phyloP scores from a whole-genome alignment of 192 early-diverging fungal genomes.

The Linnemannia hyalina region DNA sequence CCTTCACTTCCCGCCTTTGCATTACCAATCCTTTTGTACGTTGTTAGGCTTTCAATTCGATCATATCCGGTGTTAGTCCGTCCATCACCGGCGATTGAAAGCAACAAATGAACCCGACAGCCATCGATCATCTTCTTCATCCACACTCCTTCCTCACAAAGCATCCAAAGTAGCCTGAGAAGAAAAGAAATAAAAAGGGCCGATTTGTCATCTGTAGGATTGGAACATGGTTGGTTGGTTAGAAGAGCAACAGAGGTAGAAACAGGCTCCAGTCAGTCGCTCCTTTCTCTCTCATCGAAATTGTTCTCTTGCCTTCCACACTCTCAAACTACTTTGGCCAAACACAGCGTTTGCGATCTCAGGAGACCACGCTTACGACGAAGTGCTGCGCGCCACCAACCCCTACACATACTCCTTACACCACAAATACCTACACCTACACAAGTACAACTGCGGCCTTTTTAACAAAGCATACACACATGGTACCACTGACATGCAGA shows the following conservation, averaged over 20 bases:
- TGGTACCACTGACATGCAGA: too few relatives aligned
- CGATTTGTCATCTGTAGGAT: background rate
- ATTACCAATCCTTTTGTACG: too few relatives aligned
- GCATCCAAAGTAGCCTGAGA: background rate
- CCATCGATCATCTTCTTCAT: background rate
- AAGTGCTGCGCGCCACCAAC: background rate
- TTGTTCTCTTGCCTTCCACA: conserved; percentile 1
- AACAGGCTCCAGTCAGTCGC: background rate
- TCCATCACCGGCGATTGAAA: background rate
- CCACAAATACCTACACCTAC: background rate
- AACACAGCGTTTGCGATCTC: background rate
- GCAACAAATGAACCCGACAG: background rate
- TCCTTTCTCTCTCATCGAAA: background rate
- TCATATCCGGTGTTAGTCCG: background rate
- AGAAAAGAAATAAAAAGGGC: background rate
- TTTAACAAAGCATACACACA: too few relatives aligned
- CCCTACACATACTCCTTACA: background rate
- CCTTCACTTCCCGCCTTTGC: background rate
- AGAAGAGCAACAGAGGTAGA: too few relatives aligned
- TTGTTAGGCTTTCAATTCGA: background rate
- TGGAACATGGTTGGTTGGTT: background rate
- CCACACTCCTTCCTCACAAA: background rate
- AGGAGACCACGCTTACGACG: background rate
- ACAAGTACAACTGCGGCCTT: too few relatives aligned
- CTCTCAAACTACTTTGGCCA: background rate